These are phyloP conservation scores for Saccharomyces hybrid DNA, from an alignment of 1,139 yeast species.

Conservation along the genomic window DNA sequence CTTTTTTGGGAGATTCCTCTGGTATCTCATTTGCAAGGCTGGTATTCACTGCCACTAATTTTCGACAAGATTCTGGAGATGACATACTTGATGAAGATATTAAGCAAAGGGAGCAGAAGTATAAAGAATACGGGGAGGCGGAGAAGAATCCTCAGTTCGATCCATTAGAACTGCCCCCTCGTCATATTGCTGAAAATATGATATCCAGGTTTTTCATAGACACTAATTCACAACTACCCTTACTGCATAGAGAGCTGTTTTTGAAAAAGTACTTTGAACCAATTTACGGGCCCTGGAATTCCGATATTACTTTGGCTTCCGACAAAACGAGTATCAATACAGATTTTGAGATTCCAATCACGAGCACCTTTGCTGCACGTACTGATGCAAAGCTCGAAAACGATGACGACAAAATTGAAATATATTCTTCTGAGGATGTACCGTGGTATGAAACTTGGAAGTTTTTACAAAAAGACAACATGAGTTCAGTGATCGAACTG, in stretches of 20 bases:
- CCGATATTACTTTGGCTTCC: conserved; percentile 51
- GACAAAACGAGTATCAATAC: conserved; percentile 46
- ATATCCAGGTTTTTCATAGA: conserved; percentile 67
- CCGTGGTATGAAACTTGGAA: conserved; percentile 21
- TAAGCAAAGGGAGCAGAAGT: conserved; percentile 19
- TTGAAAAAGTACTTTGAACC: conserved; percentile 61
- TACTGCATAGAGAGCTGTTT: conserved; percentile 73
- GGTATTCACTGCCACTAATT: conserved; percentile 67
- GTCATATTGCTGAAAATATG: conserved; percentile 58
- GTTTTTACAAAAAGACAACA: conserved; percentile 5
- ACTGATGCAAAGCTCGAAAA: conserved; percentile 1
- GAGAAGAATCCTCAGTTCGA: conserved; percentile 15
- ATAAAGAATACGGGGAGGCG: conserved; percentile 15
- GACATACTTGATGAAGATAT: conserved; percentile 20
- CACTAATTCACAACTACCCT: conserved; percentile 73
- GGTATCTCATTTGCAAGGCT: conserved; percentile 68
- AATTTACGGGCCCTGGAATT: conserved; percentile 59
- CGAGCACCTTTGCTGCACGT: background rate
- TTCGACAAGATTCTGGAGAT: conserved; percentile 35
- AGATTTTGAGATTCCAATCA: conserved; percentile 17
- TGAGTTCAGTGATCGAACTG: conserved; percentile 24
- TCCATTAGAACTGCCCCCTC: conserved; percentile 49
- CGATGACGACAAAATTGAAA: background rate
- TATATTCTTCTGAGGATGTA: conserved; percentile 2
- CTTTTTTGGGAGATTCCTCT: conserved; percentile 47